A percentile compares a stretch with the other conserved stretches of the same genome.
These are phyloP conservation scores for Actinomortierella wolfii DNA, from an alignment of 371 early-diverging fungal species.

Conservation along the genomic window DNA sequence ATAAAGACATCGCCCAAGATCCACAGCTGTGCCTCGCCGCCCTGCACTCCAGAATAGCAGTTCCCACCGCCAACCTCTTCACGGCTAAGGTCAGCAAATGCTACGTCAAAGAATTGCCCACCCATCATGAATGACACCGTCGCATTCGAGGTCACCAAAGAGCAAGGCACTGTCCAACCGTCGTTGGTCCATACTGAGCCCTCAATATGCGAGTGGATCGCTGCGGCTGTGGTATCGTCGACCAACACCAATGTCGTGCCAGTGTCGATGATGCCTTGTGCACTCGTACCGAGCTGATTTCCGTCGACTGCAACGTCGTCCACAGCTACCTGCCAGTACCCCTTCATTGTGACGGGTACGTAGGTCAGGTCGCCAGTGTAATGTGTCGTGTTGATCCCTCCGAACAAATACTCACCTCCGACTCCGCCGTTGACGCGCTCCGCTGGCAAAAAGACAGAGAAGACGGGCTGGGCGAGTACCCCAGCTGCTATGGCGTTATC, in stretches of 20 bases:
- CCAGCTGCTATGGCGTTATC: slow-evolving; percentile 49
- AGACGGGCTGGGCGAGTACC: slow-evolving; percentile 42
- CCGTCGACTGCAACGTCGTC: slow-evolving; percentile 2
- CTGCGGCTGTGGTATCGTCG: slow-evolving; percentile 12
- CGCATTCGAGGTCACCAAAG: slow-evolving; percentile 5
- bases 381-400: slow-evolving; percentile 70
- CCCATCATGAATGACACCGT: slow-evolving; percentile 30
- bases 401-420: slow-evolving; percentile 81
- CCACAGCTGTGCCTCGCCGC: slow-evolving; percentile 30
- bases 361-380: slow-evolving; percentile 76
- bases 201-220: slow-evolving; percentile 23
- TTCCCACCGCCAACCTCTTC: slow-evolving; percentile 20
- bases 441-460: slow-evolving; percentile 50
- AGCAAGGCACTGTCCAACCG: slow-evolving; percentile 34
- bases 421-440: slow-evolving; percentile 16
- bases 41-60: slow-evolving; percentile 40
- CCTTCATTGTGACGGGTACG: slow-evolving; percentile 81
- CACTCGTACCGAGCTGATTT: background rate
- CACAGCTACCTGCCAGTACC: slow-evolving; percentile 85
- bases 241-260: slow-evolving; percentile 28
- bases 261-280: slow-evolving; percentile 19
- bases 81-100: slow-evolving; percentile 28
- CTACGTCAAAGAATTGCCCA: slow-evolving; percentile 21
- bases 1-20: slow-evolving; percentile 56
- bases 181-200: slow-evolving; percentile 12